Evolutionary conservation across 148 eudicot genomes (phyloP).

Genomic region (Fallopia convolvulus): DNA sequence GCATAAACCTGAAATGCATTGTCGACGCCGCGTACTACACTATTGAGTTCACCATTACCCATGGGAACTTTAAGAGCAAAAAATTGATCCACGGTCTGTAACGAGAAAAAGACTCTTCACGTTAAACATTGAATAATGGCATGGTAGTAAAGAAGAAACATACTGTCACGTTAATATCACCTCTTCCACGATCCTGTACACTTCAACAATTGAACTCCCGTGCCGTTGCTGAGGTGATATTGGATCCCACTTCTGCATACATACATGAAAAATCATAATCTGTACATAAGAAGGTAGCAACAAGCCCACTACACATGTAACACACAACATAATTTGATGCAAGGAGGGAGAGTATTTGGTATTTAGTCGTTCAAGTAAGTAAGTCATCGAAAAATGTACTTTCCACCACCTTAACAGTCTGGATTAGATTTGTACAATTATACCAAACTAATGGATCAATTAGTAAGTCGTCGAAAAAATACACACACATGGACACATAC

Average conservation of each 20-base stretch:
- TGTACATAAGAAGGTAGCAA: neutral
- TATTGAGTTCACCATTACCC: slow-evolving; percentile 75
- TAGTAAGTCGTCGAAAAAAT: neutral
- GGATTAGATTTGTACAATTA: neutral
- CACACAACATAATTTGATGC: neutral
- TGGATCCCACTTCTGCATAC: slow-evolving; percentile 70
- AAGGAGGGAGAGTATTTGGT: neutral
- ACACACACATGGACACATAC: neutral
- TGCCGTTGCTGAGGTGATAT: slow-evolving; percentile 92
- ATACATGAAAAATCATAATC: neutral
- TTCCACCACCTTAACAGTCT: neutral
- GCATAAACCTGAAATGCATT: slow-evolving; percentile 96
- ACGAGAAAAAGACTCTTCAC: neutral
- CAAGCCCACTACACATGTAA: neutral
- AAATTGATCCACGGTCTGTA: slow-evolving; percentile 97
- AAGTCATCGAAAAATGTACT: neutral
- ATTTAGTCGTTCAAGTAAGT: neutral
- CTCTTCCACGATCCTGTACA: slow-evolving; percentile 97
- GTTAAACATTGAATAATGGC: neutral
- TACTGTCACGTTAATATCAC: slow-evolving; percentile 23
- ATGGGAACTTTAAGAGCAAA: slow-evolving; percentile 85
- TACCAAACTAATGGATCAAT: too few species aligned
- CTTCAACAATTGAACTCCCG: slow-evolving; percentile 98
- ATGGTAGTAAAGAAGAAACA: slow-evolving; percentile 2
- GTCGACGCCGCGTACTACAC: slow-evolving; percentile 91